These are phyloP conservation scores for Musa beccarii DNA, from an alignment of 176 grass and related monocot species.

Conservation along the genomic window DNA sequence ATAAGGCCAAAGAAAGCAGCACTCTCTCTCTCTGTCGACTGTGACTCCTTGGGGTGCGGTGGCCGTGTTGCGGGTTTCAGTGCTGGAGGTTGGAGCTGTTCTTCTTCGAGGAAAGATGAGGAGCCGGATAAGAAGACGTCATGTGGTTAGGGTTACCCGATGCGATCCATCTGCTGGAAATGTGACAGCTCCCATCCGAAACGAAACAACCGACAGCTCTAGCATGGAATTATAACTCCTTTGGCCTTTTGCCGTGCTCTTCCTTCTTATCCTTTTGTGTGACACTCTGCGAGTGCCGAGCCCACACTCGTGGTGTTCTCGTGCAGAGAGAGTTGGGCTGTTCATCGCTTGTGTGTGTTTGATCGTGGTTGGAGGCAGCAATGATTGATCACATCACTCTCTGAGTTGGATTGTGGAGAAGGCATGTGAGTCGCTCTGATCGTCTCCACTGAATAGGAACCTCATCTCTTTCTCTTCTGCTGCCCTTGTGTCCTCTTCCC, in stretches of 20 bases:
- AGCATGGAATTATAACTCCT: neutral
- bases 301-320: neutral
- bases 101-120: neutral
- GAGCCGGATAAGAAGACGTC: neutral
- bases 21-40: too few species aligned
- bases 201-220: neutral
- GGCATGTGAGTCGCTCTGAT: neutral
- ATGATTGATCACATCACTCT: slow-evolving; percentile 2
- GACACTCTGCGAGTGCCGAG: neutral
- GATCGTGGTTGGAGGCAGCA: neutral
- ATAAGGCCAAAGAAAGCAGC: too few species aligned
- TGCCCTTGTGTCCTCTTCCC: neutral
- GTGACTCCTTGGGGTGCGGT: too few species aligned
- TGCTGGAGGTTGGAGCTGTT: neutral
- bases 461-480: neutral
- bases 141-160: neutral
- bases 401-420: neutral
- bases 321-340: neutral
- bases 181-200: neutral
- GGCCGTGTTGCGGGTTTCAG: too few species aligned
- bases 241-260: slow-evolving; percentile 13
- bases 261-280: neutral
- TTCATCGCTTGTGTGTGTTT: neutral
- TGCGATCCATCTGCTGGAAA: neutral
- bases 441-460: neutral